A percentile compares a stretch with the other conserved stretches of the same genome.
These are phyloP conservation scores for Leishmania major DNA, from an alignment of 208 protist genomes.

Conservation along the genomic window DNA sequence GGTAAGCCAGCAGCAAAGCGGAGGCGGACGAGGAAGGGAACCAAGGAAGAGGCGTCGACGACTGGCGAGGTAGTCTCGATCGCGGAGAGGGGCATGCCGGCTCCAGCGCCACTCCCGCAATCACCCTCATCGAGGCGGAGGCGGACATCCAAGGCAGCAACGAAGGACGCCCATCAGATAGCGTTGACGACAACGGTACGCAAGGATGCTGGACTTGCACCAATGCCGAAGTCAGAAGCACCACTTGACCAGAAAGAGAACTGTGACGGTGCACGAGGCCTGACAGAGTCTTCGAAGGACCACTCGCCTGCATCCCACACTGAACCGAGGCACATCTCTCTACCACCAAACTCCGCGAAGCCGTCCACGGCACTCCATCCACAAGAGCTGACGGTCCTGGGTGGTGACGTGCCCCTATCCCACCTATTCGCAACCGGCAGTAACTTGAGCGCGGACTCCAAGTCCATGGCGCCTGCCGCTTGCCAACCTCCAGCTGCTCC, in stretches of 20 bases:
- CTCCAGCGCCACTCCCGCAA: not conserved
- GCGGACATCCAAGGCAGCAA: not conserved
- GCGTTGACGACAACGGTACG: not conserved
- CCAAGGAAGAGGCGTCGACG: not conserved
- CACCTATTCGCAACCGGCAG: not conserved
- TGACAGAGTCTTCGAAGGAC: not conserved
- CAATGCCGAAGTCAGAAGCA: not conserved
- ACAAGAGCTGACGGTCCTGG: not conserved
- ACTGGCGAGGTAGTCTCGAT: not conserved
- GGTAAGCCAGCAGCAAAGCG: not conserved
- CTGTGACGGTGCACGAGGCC: not conserved
- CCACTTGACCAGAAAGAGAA: not conserved
- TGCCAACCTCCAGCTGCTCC: not conserved
- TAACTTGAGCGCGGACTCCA: not conserved
- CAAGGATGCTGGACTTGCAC: not conserved
- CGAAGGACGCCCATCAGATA: not conserved
- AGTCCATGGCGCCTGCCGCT: not conserved
- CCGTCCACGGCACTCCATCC: not conserved
- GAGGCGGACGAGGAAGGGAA: slow-evolving; percentile 5
- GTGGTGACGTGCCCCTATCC: slow-evolving; percentile 2
- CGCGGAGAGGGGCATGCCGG: not conserved
- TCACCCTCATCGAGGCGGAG: not conserved
- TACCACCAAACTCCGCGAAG: not conserved
- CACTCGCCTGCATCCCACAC: not conserved
- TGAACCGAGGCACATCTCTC: not conserved